Evolutionary conservation across 164 flowering plant genomes (phyloP), one percentile per base, ranked within the genome.

Genomic region (Vitis amurensis): DNA sequence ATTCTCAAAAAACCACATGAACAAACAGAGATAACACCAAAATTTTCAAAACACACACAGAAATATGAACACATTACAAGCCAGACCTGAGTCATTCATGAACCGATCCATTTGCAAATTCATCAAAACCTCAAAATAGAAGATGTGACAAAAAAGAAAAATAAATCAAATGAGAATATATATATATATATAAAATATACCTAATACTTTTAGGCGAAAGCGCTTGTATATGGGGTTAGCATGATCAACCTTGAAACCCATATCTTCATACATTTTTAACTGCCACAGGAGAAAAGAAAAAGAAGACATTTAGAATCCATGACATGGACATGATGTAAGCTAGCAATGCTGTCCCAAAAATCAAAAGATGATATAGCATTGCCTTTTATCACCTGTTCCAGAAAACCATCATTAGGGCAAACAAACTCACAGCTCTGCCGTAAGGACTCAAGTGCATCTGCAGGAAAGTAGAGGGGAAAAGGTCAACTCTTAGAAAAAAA

Each of bases 381-480:
- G 14, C 13, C 16, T 71, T 16, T 47, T 58, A 59, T 73, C 67
- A 91, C 99, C 97, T 96, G 99, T 1, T 96, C 98, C 76, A 93
- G 68, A 74, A 96, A 96, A 37, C 97, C 97, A 77, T 96, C 99
- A 85, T 93, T 96, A 60, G 99, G 99, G 81, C 95, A 86, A 72
- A 93, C 95, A 76, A 67, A 81, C 74, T 91, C 98, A 76, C 88
- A 87, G 75, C 91, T 85, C 78, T 89, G 79, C 78, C 83, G 73
- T 60, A 96, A 79, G 55, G 98, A 91, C 69, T 88, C 91, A 70
- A 96, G 85, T 55, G 99, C 99, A 85, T 88, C 99, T 96, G 86
- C 78, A 79, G 47, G 57, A 53, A 56, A 23, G 67, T 29, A 37
- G 5, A 30, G 50, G 59, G 48, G 64, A 27, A 50, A 49, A 1